Base-by-base conservation (phyloP, 2,329 filamentous ascomycete genomes). In the Penicillium brasilianum region DNA sequence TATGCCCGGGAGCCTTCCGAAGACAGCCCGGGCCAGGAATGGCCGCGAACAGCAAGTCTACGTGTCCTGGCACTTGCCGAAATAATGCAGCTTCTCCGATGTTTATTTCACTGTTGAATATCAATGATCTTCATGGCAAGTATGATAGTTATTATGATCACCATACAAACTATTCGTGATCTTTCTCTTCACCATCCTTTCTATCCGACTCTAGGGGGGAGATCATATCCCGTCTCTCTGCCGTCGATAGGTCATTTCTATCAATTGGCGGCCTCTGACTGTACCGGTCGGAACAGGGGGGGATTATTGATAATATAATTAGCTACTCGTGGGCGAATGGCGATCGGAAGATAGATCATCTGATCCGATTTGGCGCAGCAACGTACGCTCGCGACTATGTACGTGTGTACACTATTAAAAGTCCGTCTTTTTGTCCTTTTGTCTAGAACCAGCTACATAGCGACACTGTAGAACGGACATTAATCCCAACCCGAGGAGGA, bases 1-100 rank as follows among this genome's bases (percentile, higher is more conserved):
- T 64, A 54, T 61, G 52, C 51, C 49, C 56, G 62, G 59, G 37
- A 37, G 53, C 59, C 62, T 64, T 64, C 62, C 62, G 62, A 64
- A 62, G 57, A 56, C 57, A 49, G 57, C 58, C 54, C 61, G 37
- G 30, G 49, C 48, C 30, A 56, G 56, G 58, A 59, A 64, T 62
- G 59, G 56, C 56, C 51, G 57, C 41, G 51, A 59, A 59, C 50
- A 46, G 57, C 43, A 9, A 59, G 34, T 32, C 57, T 59, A 43
- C n/a, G n/a, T 53, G 41, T 48, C 41, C 41, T 46, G 13, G 25
- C 50, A 53, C 13, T 22, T 18, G 32, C 34, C 34, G 50, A 50
- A 50, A 32, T 34, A 28, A 34, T 20, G 10, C 25, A 8, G 13
- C 34, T 28, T 28, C 25, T 28, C n/a, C n/a, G n/a, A 41, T 18